Percentiles rank a stretch among this genome's conserved stretches.
Evolutionary conservation across 371 early-diverging fungal species (phyloP).

Genomic region (Apophysomyces elegans): DNA sequence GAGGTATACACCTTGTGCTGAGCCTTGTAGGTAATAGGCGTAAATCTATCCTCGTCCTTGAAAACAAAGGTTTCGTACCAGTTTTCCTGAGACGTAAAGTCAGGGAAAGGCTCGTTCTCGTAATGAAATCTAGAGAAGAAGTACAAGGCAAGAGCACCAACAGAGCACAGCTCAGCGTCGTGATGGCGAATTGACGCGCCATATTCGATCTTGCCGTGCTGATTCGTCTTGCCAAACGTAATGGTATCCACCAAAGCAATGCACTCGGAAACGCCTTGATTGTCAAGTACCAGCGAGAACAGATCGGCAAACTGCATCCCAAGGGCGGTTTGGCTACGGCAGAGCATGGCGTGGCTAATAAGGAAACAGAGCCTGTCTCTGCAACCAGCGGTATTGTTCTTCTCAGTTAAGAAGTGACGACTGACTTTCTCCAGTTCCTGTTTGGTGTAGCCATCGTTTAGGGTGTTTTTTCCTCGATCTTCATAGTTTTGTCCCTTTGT

Average conservation of each 20-base stretch:
- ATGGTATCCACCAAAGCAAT: constrained; percentile 5
- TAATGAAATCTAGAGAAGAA: no score
- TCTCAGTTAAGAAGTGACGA: background rate
- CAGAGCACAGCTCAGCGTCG: no score
- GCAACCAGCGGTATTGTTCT: background rate
- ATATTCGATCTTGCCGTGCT: constrained; percentile 17
- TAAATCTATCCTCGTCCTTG: no score
- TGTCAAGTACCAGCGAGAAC: constrained; percentile 1
- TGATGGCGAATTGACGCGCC: background rate
- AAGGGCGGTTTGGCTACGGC: constrained; percentile 4
- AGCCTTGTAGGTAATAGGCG: no score
- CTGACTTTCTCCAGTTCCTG: constrained; percentile 12
- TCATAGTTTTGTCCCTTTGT: constrained; percentile 5
- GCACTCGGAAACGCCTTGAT: background rate
- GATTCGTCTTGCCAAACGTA: constrained; percentile 12
- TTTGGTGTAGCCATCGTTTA: constrained; percentile 16
- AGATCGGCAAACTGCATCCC: constrained; percentile 12
- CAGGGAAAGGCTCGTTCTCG: no score
- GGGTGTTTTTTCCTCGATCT: constrained; percentile 8
- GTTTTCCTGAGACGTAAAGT: no score
- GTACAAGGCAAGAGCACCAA: no score
- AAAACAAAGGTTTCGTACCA: no score
- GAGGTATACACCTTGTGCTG: no score
- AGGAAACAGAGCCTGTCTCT: constrained; percentile 15
- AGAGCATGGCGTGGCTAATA: constrained; percentile 14